These are phyloP conservation scores for Rhizoclosmatium sp. DNA, from an alignment of 192 early-diverging fungal genomes.

Conservation along the genomic window DNA sequence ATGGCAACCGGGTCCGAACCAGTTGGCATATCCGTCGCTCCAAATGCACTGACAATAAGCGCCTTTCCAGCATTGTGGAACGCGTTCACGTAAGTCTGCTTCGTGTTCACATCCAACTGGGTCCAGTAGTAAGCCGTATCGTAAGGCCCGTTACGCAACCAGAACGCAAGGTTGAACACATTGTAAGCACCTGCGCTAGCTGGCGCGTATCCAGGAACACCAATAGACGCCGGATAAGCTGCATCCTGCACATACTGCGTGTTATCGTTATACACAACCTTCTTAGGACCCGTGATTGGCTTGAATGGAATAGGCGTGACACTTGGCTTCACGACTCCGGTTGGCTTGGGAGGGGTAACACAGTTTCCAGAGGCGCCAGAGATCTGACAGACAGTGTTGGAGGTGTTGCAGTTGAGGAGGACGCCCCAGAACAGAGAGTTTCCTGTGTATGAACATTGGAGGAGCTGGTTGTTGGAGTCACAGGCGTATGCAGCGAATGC, in stretches of 20 bases:
- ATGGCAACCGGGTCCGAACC: constrained; percentile 39
- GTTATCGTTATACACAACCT: constrained; percentile 47
- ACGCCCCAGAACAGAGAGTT: neutral
- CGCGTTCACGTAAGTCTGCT: constrained; percentile 34
- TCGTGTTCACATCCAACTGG: constrained; percentile 39
- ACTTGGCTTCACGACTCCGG: neutral
- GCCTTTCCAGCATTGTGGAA: constrained; percentile 45
- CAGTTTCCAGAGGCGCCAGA: constrained; percentile 10
- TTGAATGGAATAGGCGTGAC: neutral
- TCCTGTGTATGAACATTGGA: neutral
- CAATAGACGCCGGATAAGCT: constrained; percentile 36
- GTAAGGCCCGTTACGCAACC: constrained; percentile 38
- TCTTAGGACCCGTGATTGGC: constrained; percentile 27
- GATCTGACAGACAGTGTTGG: constrained; percentile 6
- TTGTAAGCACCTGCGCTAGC: constrained; percentile 39
- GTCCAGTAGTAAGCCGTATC: constrained; percentile 48
- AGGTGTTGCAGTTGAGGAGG: neutral
- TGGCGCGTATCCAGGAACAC: constrained; percentile 37
- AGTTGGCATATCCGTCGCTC: constrained; percentile 48
- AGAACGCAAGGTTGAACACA: constrained; percentile 50
- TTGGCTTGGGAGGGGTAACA: neutral
- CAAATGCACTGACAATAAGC: constrained; percentile 45
- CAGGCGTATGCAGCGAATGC: constrained; percentile 6
- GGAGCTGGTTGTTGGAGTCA: neutral
- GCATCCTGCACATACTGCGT: constrained; percentile 23